Base-by-base conservation (phyloP, 306 rosid genomes). In the peach (Prunus persica) region DNA sequence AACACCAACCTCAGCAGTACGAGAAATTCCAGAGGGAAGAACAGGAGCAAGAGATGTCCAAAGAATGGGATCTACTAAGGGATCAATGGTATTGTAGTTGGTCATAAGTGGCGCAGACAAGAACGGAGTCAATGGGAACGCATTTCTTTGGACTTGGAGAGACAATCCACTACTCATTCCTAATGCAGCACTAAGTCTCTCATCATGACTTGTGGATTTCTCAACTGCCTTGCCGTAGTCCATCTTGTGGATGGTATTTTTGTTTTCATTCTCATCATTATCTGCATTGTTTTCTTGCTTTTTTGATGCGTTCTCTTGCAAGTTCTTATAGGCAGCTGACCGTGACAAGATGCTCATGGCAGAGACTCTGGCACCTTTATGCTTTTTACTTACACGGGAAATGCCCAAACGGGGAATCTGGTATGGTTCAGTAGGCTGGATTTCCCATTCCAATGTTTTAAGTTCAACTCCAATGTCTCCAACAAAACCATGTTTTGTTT, bases 31-130 rank as follows among this genome's bases (percentile, higher is more conserved):
- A 13, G 90, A 72, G 54, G 97, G 93, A 84, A 91, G 90, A 69
- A 86, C 87, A 18, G 99, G 96, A 74, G 81, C 90, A 75, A 92
- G 91, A 76, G 99, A 87, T 6, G 99, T 84, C 98, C 98, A 96
- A 34, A 88, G 90, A 84, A 78, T 88, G 70, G 99, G 98, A 78
- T 92, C 97, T 65, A 78, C 91, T 63, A 95, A 74, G 38, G 92
- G 97, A 86, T 95, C 98, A 7, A 87, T 91, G 57, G 84, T 63
- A 76, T 80, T 91, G 87, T 91, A 96, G 79, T 81, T 84, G 64
- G 97, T 93, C 88, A 96, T 76, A 63, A 87, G 92, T 0, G 99
- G 99, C 2, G 98, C 94, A 63, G 98, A 88, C 75, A 96, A 85
- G 86, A 88, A 91, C 41, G 97, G 86, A 78, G 88, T 66, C 81